Evolutionary conservation across 164 flowering plant species (phyloP).

Genomic region (Pachysandra terminalis): DNA sequence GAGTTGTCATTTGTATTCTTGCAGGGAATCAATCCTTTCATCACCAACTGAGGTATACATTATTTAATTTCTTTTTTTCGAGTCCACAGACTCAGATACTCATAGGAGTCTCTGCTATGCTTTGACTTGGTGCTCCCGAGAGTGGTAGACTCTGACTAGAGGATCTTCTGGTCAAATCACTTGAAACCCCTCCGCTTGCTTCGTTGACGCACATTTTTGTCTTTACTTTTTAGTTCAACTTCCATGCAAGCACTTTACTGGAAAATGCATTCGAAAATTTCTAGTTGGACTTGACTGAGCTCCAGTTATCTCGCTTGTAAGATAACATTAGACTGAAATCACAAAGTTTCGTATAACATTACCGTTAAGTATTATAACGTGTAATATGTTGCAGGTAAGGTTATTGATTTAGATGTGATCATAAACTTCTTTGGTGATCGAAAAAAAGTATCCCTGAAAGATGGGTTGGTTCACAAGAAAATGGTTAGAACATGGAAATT

Average conservation of each 20-base stretch:
- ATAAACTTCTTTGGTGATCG: background rate
- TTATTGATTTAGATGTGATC: too few species aligned
- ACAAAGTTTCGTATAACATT: background rate
- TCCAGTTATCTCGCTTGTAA: background rate
- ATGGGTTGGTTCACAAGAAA: background rate
- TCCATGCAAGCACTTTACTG: background rate
- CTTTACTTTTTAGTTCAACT: too few species aligned
- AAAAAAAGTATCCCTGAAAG: background rate
- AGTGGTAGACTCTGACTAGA: too few species aligned
- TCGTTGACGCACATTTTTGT: too few species aligned
- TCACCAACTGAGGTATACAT: constrained; percentile 45
- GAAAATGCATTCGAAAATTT: background rate
- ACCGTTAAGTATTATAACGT: background rate
- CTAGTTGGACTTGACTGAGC: background rate
- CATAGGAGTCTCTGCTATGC: too few species aligned
- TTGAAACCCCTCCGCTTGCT: too few species aligned
- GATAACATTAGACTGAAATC: background rate
- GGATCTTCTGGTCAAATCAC: too few species aligned
- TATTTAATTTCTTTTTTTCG: too few species aligned
- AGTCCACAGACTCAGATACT: too few species aligned
- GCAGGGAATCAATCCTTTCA: constrained; percentile 48
- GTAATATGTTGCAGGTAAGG: too few species aligned
- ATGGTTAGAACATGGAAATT: background rate
- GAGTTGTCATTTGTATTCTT: constrained; percentile 37
- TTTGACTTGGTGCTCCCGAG: too few species aligned